Percentiles rank a stretch among this genome's conserved stretches.
Conservation (phyloP, 2,329 filamentous ascomycete species). For the Zasmidium citrigriseum region DNA sequence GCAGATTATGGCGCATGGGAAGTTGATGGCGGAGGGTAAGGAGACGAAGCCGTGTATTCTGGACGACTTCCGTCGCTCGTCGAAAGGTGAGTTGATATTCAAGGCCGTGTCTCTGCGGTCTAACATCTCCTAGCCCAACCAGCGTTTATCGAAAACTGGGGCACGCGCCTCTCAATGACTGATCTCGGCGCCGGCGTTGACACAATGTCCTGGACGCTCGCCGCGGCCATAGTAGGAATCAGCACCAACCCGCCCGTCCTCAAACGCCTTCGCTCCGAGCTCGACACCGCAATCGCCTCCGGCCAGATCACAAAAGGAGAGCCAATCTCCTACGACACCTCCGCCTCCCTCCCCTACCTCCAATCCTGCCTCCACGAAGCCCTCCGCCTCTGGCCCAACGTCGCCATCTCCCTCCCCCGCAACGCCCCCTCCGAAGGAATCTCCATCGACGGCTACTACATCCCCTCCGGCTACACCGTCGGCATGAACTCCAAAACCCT, state of each 20-base stretch:
- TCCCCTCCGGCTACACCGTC: slow-evolving; percentile 29
- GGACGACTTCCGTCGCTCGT: neutral
- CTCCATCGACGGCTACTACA: slow-evolving; percentile 21
- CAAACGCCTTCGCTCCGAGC: neutral
- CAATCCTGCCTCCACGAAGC: slow-evolving; percentile 17
- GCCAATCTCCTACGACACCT: slow-evolving; percentile 2
- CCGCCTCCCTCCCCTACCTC: slow-evolving; percentile 4
- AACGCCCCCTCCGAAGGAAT: slow-evolving; percentile 26
- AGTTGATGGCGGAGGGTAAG: neutral
- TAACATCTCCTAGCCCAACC: too few relatives aligned
- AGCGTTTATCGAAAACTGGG: slow-evolving; percentile 9
- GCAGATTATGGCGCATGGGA: slow-evolving; percentile 3
- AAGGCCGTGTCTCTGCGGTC: too few relatives aligned
- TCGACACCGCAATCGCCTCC: neutral
- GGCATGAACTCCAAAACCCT: slow-evolving; percentile 14
- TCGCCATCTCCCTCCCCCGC: slow-evolving; percentile 26
- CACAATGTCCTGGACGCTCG: slow-evolving; percentile 12
- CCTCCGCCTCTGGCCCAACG: slow-evolving; percentile 11
- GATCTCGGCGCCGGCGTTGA: slow-evolving; percentile 12
- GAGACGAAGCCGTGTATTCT: neutral
- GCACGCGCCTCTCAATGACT: slow-evolving; percentile 1
- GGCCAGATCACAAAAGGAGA: neutral
- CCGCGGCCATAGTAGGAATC: slow-evolving; percentile 7
- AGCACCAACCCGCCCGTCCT: neutral
- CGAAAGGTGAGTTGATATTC: too few relatives aligned